Percentiles rank a stretch among this genome's conserved stretches.
Conservation (phyloP, 495 filamentous ascomycete genomes). For the Neurospora sp. region DNA sequence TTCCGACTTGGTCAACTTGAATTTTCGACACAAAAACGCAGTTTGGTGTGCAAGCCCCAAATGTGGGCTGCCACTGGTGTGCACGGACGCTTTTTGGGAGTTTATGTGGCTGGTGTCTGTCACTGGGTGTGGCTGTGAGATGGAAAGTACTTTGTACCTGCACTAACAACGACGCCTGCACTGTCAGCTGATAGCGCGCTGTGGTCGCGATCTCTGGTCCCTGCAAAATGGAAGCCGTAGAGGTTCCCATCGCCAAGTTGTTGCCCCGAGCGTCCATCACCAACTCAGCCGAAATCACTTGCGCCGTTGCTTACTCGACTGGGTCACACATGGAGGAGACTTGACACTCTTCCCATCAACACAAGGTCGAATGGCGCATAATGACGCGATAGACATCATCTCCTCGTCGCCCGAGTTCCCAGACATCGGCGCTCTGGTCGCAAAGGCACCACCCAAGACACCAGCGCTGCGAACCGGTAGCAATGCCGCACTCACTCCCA, state of each 20-base stretch:
- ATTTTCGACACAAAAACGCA: conserved; percentile 16
- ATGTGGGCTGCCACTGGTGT: conserved; percentile 7
- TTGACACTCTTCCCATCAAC: conserved; percentile 23
- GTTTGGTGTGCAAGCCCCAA: conserved; percentile 20
- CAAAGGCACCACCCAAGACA: conserved; percentile 18
- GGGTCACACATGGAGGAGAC: background rate
- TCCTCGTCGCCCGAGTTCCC: conserved; percentile 41
- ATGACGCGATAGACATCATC: conserved; percentile 20
- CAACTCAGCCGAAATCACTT: background rate
- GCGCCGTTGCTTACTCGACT: background rate
- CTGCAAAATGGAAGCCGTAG: background rate
- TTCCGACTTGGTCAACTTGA: conserved; percentile 14
- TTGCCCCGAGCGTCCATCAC: background rate
- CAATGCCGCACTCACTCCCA: conserved; percentile 22
- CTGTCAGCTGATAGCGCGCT: conserved; percentile 19
- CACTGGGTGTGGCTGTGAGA: background rate
- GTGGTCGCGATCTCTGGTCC: conserved; percentile 1
- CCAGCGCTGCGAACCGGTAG: conserved; percentile 23
- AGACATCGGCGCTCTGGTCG: conserved; percentile 29
- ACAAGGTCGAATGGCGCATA: conserved; percentile 16
- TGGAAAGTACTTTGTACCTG: background rate
- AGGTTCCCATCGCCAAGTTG: background rate
- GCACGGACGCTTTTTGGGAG: conserved; percentile 5
- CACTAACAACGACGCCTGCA: conserved; percentile 4
- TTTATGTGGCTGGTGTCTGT: background rate